phyloP scores from a whole-genome alignment of 345 rosid genomes.

The Eutrema yunnanense region DNA sequence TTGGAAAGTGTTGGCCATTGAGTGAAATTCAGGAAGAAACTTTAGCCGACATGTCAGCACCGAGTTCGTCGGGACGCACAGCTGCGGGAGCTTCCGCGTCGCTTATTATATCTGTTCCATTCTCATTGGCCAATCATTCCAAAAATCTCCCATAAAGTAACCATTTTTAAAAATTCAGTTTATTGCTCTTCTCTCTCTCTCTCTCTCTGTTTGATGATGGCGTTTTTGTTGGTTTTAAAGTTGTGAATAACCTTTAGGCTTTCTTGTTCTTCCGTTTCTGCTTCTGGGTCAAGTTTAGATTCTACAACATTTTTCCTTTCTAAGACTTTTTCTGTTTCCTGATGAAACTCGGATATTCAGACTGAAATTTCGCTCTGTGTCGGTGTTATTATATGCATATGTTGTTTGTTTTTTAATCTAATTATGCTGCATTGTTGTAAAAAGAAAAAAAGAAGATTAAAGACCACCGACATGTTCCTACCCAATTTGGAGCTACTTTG shows the following conservation, averaged over 20 bases:
- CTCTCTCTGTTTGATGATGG: not conserved
- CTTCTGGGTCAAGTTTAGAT: not conserved
- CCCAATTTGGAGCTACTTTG: not conserved
- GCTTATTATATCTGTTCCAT: not conserved
- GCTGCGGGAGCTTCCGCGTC: not conserved
- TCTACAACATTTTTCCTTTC: not conserved
- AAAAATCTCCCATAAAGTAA: no score
- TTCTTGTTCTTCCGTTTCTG: not conserved
- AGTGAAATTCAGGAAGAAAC: no score
- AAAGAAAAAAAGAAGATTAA: no score
- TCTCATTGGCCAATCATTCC: not conserved
- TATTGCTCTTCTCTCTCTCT: not conserved
- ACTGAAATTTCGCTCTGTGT: not conserved
- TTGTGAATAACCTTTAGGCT: not conserved
- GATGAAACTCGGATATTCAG: not conserved
- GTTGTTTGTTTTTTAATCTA: not conserved
- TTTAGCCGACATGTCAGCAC: not conserved
- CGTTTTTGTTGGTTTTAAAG: not conserved
- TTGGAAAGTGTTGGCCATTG: no score
- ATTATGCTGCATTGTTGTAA: not conserved
- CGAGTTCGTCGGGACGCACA: no score
- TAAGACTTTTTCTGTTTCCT: not conserved
- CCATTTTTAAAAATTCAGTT: not conserved
- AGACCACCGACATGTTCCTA: not conserved
- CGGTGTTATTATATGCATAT: not conserved